These are phyloP conservation scores for Helianthus tuberosus DNA, from an alignment of 129 eudicot genomes.

Conservation along the genomic window DNA sequence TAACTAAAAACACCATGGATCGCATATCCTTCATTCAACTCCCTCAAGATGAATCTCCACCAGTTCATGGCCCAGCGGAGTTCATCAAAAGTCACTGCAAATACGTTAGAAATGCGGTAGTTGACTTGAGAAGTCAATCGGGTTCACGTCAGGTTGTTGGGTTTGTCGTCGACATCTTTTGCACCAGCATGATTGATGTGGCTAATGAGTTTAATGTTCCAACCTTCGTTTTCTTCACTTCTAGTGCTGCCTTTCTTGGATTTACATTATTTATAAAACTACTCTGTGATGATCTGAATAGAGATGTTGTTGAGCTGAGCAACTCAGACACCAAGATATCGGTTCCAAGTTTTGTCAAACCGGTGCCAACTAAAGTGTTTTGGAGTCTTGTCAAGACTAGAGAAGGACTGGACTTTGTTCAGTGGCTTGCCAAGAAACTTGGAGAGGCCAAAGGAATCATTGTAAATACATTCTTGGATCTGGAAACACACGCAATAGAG, in stretches of 20 bases:
- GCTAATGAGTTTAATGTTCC: conserved; percentile 27
- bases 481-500: conserved; percentile 24
- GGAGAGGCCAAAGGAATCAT: conserved; percentile 6
- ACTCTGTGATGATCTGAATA: neutral
- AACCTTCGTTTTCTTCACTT: conserved; percentile 1
- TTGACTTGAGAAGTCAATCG: neutral
- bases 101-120: neutral
- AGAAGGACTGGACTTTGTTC: neutral
- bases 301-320: neutral
- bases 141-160: conserved; percentile 2
- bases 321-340: neutral
- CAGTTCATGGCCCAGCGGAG: neutral
- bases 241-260: conserved; percentile 4
- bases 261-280: neutral
- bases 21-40: conserved; percentile 19
- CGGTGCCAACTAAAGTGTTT: conserved; percentile 9
- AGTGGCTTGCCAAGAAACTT: neutral
- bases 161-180: conserved; percentile 21
- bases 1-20: neutral
- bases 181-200: conserved; percentile 23
- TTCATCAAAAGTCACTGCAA: conserved; percentile 4
- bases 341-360: neutral
- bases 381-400: neutral
- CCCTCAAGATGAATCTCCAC: conserved; percentile 13
- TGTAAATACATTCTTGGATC: neutral